Conservation (phyloP, 352 stramenopile species). For the Globisporangium okanoganense region DNA sequence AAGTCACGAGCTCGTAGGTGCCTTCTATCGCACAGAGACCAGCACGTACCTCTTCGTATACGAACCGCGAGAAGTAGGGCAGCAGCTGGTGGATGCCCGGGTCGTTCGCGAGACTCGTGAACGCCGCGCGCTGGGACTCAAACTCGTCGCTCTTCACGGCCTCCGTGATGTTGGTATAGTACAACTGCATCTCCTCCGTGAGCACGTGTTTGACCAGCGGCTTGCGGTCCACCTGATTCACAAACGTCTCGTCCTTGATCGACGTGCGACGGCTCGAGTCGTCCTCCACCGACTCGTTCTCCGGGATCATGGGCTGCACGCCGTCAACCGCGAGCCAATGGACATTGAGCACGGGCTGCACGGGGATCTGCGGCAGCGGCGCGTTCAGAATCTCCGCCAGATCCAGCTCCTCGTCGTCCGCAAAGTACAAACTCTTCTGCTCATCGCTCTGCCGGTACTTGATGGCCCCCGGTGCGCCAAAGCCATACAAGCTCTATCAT, state of each 20-base stretch:
- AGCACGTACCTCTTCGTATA: constrained; percentile 70
- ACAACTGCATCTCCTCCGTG: constrained; percentile 88
- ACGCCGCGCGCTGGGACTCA: constrained; percentile 71
- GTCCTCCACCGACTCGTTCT: constrained; percentile 79
- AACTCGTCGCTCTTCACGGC: constrained; percentile 74
- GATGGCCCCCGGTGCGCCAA: constrained; percentile 41
- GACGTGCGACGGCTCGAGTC: constrained; percentile 61
- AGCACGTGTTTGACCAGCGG: constrained; percentile 84
- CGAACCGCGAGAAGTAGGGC: constrained; percentile 87
- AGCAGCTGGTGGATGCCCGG: constrained; percentile 88
- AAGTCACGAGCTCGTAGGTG: too few relatives aligned
- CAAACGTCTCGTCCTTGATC: constrained; percentile 77
- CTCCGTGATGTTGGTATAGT: constrained; percentile 86
- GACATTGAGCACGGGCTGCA: constrained; percentile 66
- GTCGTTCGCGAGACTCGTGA: constrained; percentile 73
- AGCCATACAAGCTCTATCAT: constrained; percentile 67
- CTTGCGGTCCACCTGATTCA: constrained; percentile 66
- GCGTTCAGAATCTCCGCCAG: constrained; percentile 70
- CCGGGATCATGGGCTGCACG: constrained; percentile 76
- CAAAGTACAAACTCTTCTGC: constrained; percentile 53
- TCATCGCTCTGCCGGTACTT: constrained; percentile 67
- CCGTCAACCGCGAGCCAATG: constrained; percentile 85
- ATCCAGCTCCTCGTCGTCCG: constrained; percentile 73
- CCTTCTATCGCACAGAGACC: too few relatives aligned
- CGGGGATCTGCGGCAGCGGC: constrained; percentile 63